Evolutionary conservation across 257 asterid genomes (phyloP).

Genomic region (Gentiana dahurica): DNA sequence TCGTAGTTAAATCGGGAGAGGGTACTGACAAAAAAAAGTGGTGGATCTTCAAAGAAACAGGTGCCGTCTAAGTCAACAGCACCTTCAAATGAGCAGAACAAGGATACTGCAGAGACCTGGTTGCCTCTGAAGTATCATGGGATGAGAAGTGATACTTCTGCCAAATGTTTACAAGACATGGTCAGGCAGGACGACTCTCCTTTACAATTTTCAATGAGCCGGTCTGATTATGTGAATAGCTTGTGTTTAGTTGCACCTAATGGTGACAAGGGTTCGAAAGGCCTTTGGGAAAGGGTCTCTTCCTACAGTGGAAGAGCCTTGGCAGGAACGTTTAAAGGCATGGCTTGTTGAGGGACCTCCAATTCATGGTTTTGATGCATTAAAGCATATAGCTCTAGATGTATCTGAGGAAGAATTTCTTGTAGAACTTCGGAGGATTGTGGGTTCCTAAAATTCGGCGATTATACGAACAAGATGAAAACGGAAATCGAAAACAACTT

Average conservation of each 20-base stretch:
- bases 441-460: conserved; percentile 67
- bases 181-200: conserved; percentile 33
- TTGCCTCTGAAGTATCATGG: conserved; percentile 60
- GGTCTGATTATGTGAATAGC: conserved; percentile 61
- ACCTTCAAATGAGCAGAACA: conserved; percentile 13
- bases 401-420: conserved; percentile 52
- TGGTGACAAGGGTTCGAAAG: conserved; percentile 24
- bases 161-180: conserved; percentile 39
- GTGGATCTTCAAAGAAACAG: conserved; percentile 41
- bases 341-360: conserved; percentile 73
- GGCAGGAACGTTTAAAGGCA: conserved; percentile 54
- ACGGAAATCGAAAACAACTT: conserved; percentile 19
- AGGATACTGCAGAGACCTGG: conserved; percentile 63
- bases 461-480: conserved; percentile 30
- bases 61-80: conserved; percentile 33
- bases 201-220: no score
- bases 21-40: conserved; percentile 31
- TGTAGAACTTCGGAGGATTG: conserved; percentile 57
- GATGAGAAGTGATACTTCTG: conserved; percentile 44
- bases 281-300: conserved; percentile 45
- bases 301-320: conserved; percentile 33
- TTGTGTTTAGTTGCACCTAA: conserved; percentile 51
- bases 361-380: conserved; percentile 57
- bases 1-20: conserved; percentile 29
- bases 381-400: conserved; percentile 64